phyloP scores from a whole-genome alignment of 163 green algal genomes.

The Scenedesmus sp. region DNA sequence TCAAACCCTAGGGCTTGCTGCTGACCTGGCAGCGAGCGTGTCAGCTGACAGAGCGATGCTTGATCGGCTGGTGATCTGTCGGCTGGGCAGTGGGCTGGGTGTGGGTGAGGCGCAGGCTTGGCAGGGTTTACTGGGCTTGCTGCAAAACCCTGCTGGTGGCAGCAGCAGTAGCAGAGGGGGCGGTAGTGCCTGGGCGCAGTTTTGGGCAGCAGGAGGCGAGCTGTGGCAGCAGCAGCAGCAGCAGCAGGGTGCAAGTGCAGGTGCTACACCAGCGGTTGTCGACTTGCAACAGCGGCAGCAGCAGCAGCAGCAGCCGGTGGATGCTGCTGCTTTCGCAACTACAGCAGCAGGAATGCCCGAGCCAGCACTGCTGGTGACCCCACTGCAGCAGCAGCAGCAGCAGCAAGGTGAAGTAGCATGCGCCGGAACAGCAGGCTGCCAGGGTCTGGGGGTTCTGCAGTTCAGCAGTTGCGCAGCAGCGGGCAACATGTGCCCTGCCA shows the following conservation, averaged over 20 bases:
- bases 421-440: neutral
- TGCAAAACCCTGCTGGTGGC: neutral
- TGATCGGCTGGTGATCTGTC: neutral
- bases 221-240: neutral
- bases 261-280: neutral
- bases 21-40: constrained; percentile 1
- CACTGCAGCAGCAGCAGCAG: neutral
- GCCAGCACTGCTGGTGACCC: neutral
- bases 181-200: neutral
- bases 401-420: neutral
- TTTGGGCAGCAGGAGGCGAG: neutral
- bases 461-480: neutral
- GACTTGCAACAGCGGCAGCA: neutral
- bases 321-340: neutral
- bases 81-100: neutral
- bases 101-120: neutral
- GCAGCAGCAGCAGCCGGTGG: too few relatives aligned
- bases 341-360: neutral
- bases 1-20: neutral
- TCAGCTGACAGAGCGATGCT: neutral
- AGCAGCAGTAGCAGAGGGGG: too few relatives aligned
- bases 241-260: neutral
- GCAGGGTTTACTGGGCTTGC: neutral
- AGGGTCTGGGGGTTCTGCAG: neutral
- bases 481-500: neutral